Base-by-base conservation (phyloP, 2,329 filamentous ascomycete species). In the Penicillium sp. region DNA sequence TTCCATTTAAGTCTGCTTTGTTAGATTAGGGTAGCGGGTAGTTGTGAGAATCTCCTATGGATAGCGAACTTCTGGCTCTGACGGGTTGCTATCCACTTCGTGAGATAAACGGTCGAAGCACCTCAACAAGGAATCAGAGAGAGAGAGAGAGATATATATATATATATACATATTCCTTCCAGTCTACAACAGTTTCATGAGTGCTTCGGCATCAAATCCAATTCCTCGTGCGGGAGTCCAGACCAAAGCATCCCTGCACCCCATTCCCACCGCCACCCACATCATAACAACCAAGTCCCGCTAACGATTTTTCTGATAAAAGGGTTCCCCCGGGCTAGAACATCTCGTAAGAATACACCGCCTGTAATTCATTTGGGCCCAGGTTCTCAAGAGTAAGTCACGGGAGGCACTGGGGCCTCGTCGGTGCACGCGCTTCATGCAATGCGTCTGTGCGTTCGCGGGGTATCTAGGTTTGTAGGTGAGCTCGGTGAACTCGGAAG, bases 221-320 rank as follows among this genome's bases (percentile, higher is more conserved):
- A 30, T 30, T 14, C 6, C 25, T n/a, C 10, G 37, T 9, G 14
- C 40, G 11, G 11, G 5, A 1, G 16, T 41, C 19, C 14, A 35
- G 9, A 35, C 33, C 12, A 30, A 28, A 48, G 9, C 22, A 10
- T 26, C 7, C 37, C 12, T 31, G 26, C 36, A n/a, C 5, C 12
- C n/a, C 17, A 40, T 30, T 40, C 17, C 17, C 25, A 37, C 42
- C 40, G 50, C 42, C 43, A 53, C 50, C 28, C 50, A 53, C 28
- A 35, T 53, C 50, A 53, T n/a, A 30, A 16, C 17, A 41, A n/a
- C n/a, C 3, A 7, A 7, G 11, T 8, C 28, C 12, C 7, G 28
- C 45, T 17, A 17, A 10, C 12, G 12, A 45, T 45, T 31, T 33
- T 22, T 12, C 17, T 1, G 28, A 45, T 5, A 11, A 19, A 16